Base-by-base conservation (phyloP, 176 grass and related monocot species). In the Avena eriantha region DNA sequence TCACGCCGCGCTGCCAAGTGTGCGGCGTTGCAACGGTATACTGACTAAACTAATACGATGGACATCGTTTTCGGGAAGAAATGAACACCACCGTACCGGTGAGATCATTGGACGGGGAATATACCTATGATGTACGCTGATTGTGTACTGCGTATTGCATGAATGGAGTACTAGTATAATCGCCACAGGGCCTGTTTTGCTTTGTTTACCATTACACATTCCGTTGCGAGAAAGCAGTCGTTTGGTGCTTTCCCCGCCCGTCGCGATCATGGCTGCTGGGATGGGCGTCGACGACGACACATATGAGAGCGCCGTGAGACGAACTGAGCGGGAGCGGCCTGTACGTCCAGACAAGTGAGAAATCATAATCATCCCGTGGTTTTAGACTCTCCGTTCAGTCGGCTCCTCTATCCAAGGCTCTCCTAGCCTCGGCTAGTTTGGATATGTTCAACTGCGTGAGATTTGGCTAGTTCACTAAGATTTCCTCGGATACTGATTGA, bases 1-100 rank as follows among this genome's bases (percentile, higher is more conserved):
- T 49, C 36, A 12, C 31, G 69, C 15, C 57, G 5, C 7, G 9
- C 69, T 76, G 85, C 89, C 89, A 91, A 84, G 81, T 91, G 89
- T 88, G 33, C 70, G 69, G 49, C n/a, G 59, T 21, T n/a, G 67
- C 33, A 68, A 17, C 46, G 3, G 22, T 84, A 24, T 35, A 81
- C 39, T 82, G 74, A 66, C 72, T 4, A 67, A 56, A 66, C 67
- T 16, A 74, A 50, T 55, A 72, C 73, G 43, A 39, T 75, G 2
- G 6, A 43, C 64, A 69, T 87, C 81, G 56, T 76, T 84, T 80
- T 91, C 81, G 12, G 21, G 12, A 60, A 41, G 13, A 36, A 53
- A 83, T 49, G 8, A 50, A 34, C 10, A 10, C 9, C 10, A 10
- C 9, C 18, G 18, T 50, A 87, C 51, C 74, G 3, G 77, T 75